Base-by-base conservation (phyloP, 2,329 filamentous ascomycete species). In the Geoglossum cookeanum region DNA sequence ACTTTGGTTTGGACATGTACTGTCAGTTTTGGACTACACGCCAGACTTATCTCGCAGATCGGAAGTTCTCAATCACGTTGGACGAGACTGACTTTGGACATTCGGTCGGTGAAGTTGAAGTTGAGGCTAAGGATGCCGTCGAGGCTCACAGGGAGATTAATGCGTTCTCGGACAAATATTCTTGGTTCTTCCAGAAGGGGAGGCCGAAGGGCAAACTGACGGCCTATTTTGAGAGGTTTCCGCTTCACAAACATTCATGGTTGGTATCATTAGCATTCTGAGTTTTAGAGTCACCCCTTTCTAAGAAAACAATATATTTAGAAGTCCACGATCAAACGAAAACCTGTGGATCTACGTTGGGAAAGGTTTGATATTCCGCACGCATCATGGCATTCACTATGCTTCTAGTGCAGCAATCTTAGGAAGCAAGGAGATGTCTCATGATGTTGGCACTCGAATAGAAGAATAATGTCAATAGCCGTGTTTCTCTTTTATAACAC, bases 51-150 rank as follows among this genome's bases (percentile, higher is more conserved):
- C 55, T 63, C 7, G 64, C 64, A 3, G 62, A 69, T 57, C 56
- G 60, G 11, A 61, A 60, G 32, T 67, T 67, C 48, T 61, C 58
- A 6, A 59, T 68, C 22, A 65, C 65, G 47, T 51, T 67, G 13
- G 66, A 68, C 54, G 57, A 58, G 4, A 66, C 63, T n/a, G 58
- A 66, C 59, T 69, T 68, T 61, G 65, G 65, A 7, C 66, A 67
- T 53, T 47, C 54, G 29, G 64, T 68, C 15, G 67, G 65, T 2
- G 64, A 68, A 61, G 63, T 68, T 11, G 66, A 68, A 58, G 58
- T 70, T 51, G 64, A 68, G 17, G 58, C 59, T n/a, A 56, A 55
- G 29, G 58, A 63, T 54, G 58, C 56, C 11, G 57, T 59, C 35
- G 53, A 56, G 33, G 62, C 58, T 45, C 57, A 64, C 35, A 44